Conservation (phyloP, 2,329 filamentous ascomycete genomes). For the Diaporthe caulivora region DNA sequence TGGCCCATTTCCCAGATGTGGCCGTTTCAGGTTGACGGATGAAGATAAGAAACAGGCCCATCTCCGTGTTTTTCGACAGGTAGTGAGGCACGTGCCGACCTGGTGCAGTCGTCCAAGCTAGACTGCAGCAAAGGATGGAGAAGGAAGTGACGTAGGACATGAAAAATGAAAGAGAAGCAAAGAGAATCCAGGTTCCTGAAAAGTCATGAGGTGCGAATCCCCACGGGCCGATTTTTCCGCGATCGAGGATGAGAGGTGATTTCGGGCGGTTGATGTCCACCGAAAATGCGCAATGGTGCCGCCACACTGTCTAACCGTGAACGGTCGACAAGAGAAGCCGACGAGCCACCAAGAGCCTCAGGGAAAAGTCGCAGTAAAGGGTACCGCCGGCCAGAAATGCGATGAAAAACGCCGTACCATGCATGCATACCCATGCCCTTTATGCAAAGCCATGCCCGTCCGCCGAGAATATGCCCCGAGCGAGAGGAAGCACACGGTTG, state of each 20-base stretch:
- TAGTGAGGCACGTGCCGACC: too few relatives aligned
- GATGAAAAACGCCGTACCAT: not conserved
- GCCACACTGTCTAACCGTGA: not conserved
- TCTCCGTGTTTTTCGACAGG: too few relatives aligned
- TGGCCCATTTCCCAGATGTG: too few relatives aligned
- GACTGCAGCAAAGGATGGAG: not conserved
- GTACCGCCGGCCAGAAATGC: not conserved
- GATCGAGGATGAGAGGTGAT: not conserved
- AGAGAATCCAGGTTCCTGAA: not conserved
- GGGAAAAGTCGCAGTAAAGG: not conserved
- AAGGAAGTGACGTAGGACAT: not conserved
- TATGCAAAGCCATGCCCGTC: not conserved
- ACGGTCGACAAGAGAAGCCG: not conserved
- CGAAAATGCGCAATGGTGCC: not conserved
- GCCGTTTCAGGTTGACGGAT: not conserved
- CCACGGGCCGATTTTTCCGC: not conserved
- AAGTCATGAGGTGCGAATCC: not conserved
- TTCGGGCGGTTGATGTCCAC: too few relatives aligned
- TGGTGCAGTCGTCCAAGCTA: slow-evolving; percentile 26
- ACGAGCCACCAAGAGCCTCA: not conserved
- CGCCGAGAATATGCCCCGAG: not conserved
- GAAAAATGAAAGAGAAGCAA: not conserved
- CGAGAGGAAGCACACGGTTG: not conserved
- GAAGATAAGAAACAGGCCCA: not conserved
- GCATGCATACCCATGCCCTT: not conserved